A percentile compares a stretch with the other conserved stretches of the same genome.
These are phyloP conservation scores for Trichoderma arundinaceum DNA, from an alignment of 2,329 filamentous ascomycete species.

Conservation along the genomic window DNA sequence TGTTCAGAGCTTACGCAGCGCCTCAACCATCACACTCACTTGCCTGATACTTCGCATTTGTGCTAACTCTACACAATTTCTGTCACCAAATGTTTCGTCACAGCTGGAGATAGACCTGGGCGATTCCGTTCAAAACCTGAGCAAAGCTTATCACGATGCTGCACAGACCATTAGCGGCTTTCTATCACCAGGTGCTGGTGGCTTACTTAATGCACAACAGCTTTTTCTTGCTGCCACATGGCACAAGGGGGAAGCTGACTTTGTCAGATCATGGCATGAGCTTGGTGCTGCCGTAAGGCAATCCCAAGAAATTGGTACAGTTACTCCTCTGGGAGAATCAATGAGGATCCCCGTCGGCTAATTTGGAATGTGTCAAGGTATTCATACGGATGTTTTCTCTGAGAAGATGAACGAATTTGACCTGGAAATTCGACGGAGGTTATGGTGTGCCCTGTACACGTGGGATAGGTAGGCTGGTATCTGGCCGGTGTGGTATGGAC, in stretches of 20 bases:
- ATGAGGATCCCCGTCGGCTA: background rate
- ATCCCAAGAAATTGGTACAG: conserved; percentile 17
- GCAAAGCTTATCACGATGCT: conserved; percentile 16
- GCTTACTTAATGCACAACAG: conserved; percentile 8
- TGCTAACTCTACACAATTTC: conserved; percentile 22
- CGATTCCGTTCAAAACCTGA: background rate
- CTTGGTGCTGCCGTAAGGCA: conserved; percentile 18
- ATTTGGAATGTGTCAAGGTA: background rate
- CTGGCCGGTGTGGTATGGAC: background rate
- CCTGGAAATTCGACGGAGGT: conserved; percentile 6
- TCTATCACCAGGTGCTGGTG: conserved; percentile 3
- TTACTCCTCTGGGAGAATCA: background rate
- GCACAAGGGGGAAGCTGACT: conserved; percentile 20
- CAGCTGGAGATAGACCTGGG: background rate
- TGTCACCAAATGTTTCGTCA: background rate
- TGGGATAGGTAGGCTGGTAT: conserved; percentile 8
- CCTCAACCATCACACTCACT: background rate
- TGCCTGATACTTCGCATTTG: conserved; percentile 21
- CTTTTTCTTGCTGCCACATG: conserved; percentile 14
- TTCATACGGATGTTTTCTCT: background rate
- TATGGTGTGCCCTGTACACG: conserved; percentile 18
- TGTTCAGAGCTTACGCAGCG: background rate
- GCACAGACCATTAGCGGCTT: conserved; percentile 11
- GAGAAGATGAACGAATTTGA: conserved; percentile 15
- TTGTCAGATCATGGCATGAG: conserved; percentile 22